Evolutionary conservation across 2,329 filamentous ascomycete species (phyloP).

Genomic region (Elsinoe perseae): DNA sequence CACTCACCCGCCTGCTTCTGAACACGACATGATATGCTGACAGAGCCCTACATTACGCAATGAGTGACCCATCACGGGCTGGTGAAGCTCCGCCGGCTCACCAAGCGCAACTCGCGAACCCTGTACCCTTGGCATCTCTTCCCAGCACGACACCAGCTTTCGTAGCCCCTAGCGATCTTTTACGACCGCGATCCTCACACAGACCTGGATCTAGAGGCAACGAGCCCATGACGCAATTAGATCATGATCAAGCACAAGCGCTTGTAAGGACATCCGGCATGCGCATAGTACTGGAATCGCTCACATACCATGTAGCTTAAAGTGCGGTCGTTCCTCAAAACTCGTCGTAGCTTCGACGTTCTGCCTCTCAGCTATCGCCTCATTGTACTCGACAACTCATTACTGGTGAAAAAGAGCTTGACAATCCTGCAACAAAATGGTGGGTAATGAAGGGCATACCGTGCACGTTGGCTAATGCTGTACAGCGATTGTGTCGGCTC

Average conservation of each 20-base stretch:
- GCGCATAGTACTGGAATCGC: neutral
- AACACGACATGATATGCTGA: constrained; percentile 5
- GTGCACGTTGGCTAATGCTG: constrained; percentile 16
- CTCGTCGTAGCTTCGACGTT: constrained; percentile 95
- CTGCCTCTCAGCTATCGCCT: constrained; percentile 91
- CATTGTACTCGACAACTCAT: constrained; percentile 87
- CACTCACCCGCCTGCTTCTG: neutral
- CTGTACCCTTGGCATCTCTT: neutral
- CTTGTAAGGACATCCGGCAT: constrained; percentile 50
- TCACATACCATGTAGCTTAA: constrained; percentile 53
- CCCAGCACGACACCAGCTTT: constrained; percentile 23
- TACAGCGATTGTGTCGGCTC: constrained; percentile 89
- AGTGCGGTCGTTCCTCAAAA: constrained; percentile 91
- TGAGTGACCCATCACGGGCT: constrained; percentile 6
- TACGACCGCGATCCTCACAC: constrained; percentile 24
- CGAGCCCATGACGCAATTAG: constrained; percentile 50
- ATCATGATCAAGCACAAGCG: constrained; percentile 70
- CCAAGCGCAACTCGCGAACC: neutral
- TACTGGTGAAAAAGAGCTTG: constrained; percentile 94
- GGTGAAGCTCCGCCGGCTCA: neutral
- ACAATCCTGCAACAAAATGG: constrained; percentile 94
- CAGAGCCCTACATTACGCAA: neutral
- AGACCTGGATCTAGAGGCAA: constrained; percentile 20
- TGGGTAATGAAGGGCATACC: constrained; percentile 34
- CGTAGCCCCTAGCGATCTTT: constrained; percentile 33